These are phyloP conservation scores for Aspergillus sp. DNA, from an alignment of 2,329 filamentous ascomycete species.

Conservation along the genomic window DNA sequence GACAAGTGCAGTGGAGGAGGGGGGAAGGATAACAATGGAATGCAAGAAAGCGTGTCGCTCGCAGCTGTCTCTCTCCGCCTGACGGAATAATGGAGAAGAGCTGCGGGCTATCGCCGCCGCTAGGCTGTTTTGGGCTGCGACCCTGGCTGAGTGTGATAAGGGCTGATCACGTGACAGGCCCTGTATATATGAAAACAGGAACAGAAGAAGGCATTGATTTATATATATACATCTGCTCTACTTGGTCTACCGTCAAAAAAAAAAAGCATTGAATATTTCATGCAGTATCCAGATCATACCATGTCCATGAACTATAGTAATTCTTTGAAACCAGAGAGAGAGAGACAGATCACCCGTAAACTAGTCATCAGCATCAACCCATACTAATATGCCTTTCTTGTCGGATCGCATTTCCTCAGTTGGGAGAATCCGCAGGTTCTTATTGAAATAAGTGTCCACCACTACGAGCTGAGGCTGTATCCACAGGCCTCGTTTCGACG, in stretches of 20 bases:
- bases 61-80: slow-evolving; percentile 11
- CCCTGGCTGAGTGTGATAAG: slow-evolving; percentile 12
- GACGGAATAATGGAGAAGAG: slow-evolving; percentile 12
- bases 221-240: neutral
- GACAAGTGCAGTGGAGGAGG: no score
- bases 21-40: no score
- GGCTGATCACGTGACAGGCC: slow-evolving; percentile 15
- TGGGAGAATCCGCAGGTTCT: slow-evolving; percentile 74
- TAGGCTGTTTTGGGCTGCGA: slow-evolving; percentile 11
- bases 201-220: neutral
- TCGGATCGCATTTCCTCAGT: slow-evolving; percentile 63
- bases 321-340: neutral
- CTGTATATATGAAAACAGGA: neutral
- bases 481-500: slow-evolving; percentile 61
- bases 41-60: no score
- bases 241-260: neutral
- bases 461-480: slow-evolving; percentile 71
- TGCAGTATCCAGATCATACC: neutral
- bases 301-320: neutral
- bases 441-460: slow-evolving; percentile 88
- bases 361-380: slow-evolving; percentile 39
- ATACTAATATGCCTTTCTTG: slow-evolving; percentile 47
- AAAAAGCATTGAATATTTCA: neutral
- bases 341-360: neutral
- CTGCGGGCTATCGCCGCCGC: slow-evolving; percentile 17